These are phyloP conservation scores for Mortierella alpina DNA, from an alignment of 192 early-diverging fungal species.

Conservation along the genomic window DNA sequence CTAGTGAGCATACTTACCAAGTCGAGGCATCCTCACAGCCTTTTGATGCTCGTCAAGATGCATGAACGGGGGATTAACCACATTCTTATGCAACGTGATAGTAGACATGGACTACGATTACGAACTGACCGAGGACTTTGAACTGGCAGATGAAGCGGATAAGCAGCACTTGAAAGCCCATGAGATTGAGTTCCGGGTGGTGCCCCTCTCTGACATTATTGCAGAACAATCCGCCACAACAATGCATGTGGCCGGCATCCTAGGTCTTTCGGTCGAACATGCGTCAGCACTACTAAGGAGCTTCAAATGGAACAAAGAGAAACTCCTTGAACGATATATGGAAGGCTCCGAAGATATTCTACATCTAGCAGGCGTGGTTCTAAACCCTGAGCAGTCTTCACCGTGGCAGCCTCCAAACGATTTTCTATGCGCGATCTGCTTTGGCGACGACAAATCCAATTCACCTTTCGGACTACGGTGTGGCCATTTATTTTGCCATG, in stretches of 20 bases:
- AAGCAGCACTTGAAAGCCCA: conserved; percentile 68
- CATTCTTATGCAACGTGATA: too few relatives aligned
- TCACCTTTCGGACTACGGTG: conserved; percentile 80
- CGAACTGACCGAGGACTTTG: conserved; percentile 56
- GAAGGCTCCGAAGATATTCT: conserved; percentile 71
- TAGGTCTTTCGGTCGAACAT: conserved; percentile 73
- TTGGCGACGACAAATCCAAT: conserved; percentile 65
- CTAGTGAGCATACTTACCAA: not conserved
- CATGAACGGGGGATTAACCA: not conserved
- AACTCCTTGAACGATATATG: conserved; percentile 80
- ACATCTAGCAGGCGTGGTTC: conserved; percentile 74
- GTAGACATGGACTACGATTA: conserved; percentile 59
- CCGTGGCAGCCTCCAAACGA: conserved; percentile 42
- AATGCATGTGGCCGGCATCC: conserved; percentile 74
- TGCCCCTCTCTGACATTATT: conserved; percentile 66
- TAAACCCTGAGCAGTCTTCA: conserved; percentile 55
- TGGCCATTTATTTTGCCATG: conserved; percentile 86
- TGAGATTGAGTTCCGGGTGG: conserved; percentile 79
- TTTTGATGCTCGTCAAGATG: not conserved
- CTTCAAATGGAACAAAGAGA: conserved; percentile 89
- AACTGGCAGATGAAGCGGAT: conserved; percentile 65
- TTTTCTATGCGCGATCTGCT: conserved; percentile 94
- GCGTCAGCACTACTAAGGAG: conserved; percentile 80
- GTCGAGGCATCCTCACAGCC: not conserved
- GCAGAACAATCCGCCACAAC: conserved; percentile 72